Evolutionary conservation across 164 flowering plant genomes (phyloP).

Genomic region (Tinospora cordifolia): DNA sequence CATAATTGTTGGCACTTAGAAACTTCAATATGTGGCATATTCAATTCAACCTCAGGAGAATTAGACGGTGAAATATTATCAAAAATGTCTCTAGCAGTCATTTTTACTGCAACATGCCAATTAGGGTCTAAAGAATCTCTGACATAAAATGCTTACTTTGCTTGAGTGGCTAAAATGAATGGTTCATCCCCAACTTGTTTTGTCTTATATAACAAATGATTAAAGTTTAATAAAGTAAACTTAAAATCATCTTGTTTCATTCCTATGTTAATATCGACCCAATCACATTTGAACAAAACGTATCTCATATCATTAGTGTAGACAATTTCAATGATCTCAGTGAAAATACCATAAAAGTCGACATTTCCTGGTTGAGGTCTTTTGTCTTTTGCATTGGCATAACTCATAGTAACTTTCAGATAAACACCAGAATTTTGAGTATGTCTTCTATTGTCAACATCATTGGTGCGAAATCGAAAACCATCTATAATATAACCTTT

Average conservation of each 20-base stretch:
- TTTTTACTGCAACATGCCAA: background rate
- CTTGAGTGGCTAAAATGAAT: background rate
- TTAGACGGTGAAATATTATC: background rate
- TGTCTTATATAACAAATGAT: background rate
- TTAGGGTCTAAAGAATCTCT: background rate
- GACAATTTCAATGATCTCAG: background rate
- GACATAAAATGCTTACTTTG: background rate
- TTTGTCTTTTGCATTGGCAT: background rate
- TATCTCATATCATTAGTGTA: background rate
- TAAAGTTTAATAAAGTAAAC: background rate
- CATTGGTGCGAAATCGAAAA: background rate
- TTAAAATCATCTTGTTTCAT: background rate
- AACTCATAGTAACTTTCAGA: background rate
- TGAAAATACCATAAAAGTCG: background rate
- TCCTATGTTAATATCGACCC: background rate
- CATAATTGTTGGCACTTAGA: too few relatives aligned
- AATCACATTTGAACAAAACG: background rate
- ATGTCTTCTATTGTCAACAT: background rate
- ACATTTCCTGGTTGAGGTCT: background rate
- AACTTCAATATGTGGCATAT: too few relatives aligned
- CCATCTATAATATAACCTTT: background rate
- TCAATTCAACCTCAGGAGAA: too few relatives aligned
- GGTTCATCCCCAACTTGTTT: background rate
- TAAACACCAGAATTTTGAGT: background rate
- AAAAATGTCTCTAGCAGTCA: background rate